These are phyloP conservation scores for Lactarius deliciosus DNA, from an alignment of 768 basidiomycete genomes.

Conservation along the genomic window DNA sequence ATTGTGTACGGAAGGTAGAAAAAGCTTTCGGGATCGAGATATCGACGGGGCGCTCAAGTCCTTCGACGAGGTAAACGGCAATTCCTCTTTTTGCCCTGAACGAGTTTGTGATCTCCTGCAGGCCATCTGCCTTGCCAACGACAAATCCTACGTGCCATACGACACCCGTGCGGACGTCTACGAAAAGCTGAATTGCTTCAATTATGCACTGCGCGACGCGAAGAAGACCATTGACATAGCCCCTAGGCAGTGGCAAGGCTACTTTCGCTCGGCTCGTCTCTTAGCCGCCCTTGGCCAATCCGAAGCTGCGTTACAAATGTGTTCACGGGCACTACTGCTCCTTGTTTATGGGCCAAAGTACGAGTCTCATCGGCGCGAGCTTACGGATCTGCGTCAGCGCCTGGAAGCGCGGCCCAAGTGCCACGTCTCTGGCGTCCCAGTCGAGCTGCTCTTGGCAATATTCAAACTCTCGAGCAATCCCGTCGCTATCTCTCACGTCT, in stretches of 20 bases:
- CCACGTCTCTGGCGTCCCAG: constrained; percentile 46
- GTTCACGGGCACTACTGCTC: constrained; percentile 53
- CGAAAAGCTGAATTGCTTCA: constrained; percentile 58
- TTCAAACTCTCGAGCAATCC: constrained; percentile 48
- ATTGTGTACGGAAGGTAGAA: constrained; percentile 12
- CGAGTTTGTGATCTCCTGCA: constrained; percentile 11
- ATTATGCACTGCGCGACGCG: constrained; percentile 69
- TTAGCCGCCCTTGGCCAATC: constrained; percentile 54
- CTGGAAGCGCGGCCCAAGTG: constrained; percentile 10
- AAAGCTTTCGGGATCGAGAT: constrained; percentile 8
- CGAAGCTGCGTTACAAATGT: constrained; percentile 57
- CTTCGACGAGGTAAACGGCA: constrained; percentile 14
- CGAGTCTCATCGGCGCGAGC: constrained; percentile 42
- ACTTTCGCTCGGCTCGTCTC: constrained; percentile 68
- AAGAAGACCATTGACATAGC: constrained; percentile 65
- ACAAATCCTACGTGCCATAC: constrained; percentile 43
- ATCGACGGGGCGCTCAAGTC: constrained; percentile 14
- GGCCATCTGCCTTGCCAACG: constrained; percentile 18
- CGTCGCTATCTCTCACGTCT: constrained; percentile 56
- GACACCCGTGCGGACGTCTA: constrained; percentile 76
- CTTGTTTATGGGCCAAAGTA: constrained; percentile 43
- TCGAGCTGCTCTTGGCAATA: constrained; percentile 62
- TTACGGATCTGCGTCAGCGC: constrained; percentile 20
- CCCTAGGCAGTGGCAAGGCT: constrained; percentile 74
- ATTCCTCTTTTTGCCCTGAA: not conserved